A percentile compares a stretch with the other conserved stretches of the same genome.
Evolutionary conservation across 2,329 filamentous ascomycete genomes (phyloP).

Genomic region (Colletotrichum filicis): DNA sequence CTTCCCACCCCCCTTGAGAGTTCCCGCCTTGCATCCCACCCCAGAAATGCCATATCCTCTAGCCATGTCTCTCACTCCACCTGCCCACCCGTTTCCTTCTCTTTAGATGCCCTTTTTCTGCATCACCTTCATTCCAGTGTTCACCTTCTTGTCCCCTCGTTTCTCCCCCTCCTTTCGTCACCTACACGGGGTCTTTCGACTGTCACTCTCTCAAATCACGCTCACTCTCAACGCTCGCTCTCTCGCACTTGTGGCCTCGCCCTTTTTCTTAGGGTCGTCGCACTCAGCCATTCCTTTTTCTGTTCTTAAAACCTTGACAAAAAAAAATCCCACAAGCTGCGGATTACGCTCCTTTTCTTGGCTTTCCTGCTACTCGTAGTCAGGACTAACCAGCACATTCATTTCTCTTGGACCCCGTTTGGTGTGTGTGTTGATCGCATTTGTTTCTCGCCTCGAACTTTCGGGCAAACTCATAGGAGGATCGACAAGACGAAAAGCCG

Average conservation of each 20-base stretch:
- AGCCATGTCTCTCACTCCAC: slow-evolving; percentile 33
- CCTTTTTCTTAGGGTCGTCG: slow-evolving; percentile 8
- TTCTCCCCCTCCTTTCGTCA: slow-evolving; percentile 32
- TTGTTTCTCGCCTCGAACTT: slow-evolving; percentile 27
- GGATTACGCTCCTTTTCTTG: slow-evolving; percentile 31
- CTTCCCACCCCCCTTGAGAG: slow-evolving; percentile 10
- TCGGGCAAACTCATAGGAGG: slow-evolving; percentile 4
- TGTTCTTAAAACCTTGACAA: not conserved
- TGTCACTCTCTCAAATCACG: slow-evolving; percentile 21
- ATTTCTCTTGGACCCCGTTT: slow-evolving; percentile 27
- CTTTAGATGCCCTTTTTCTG: slow-evolving; percentile 22
- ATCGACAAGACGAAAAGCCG: not conserved
- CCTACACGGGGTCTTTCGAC: slow-evolving; percentile 30
- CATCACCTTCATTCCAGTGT: slow-evolving; percentile 32
- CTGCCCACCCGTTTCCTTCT: slow-evolving; percentile 15
- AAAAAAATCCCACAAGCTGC: not conserved
- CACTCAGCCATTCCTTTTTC: slow-evolving; percentile 32
- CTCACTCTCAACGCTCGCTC: slow-evolving; percentile 8
- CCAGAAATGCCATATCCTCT: slow-evolving; percentile 32
- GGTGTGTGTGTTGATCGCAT: slow-evolving; percentile 37
- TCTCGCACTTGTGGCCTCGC: slow-evolving; percentile 9
- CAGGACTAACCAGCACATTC: slow-evolving; percentile 17
- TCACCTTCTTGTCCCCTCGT: slow-evolving; percentile 27
- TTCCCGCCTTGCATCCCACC: slow-evolving; percentile 8
- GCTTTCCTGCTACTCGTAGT: slow-evolving; percentile 17